Conservation (phyloP, 441 rosid genomes). For the Sinapis alba region DNA sequence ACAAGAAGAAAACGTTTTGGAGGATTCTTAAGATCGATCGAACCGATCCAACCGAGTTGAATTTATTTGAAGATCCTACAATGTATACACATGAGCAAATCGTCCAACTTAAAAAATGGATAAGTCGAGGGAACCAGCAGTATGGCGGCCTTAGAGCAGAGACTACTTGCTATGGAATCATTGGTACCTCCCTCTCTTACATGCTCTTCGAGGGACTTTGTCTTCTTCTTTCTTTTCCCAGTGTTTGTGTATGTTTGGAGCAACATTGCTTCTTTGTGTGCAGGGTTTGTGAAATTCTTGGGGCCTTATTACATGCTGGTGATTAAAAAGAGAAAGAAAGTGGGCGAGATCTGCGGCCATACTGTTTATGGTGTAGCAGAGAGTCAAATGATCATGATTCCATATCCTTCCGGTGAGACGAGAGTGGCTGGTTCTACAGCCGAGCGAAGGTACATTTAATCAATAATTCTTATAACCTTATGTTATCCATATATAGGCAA, state of each 20-base stretch:
- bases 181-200: no score
- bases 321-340: conserved; percentile 62
- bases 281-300: conserved; percentile 75
- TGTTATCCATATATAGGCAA: conserved; percentile 23
- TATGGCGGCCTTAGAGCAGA: conserved; percentile 60
- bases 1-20: conserved; percentile 52
- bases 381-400: conserved; percentile 56
- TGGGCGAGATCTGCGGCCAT: conserved; percentile 73
- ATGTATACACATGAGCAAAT: conserved; percentile 53
- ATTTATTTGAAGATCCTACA: conserved; percentile 55
- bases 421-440: conserved; percentile 50
- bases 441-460: conserved; percentile 56
- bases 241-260: no score
- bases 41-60: conserved; percentile 50
- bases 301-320: conserved; percentile 76
- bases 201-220: background rate
- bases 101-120: conserved; percentile 49
- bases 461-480: conserved; percentile 46
- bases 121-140: conserved; percentile 51
- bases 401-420: conserved; percentile 45
- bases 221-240: background rate
- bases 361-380: conserved; percentile 59
- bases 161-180: conserved; percentile 68
- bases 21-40: conserved; percentile 71
- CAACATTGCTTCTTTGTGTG: no score